Evolutionary conservation across 345 rosid genomes (phyloP).

Genomic region (Pistacia vera): DNA sequence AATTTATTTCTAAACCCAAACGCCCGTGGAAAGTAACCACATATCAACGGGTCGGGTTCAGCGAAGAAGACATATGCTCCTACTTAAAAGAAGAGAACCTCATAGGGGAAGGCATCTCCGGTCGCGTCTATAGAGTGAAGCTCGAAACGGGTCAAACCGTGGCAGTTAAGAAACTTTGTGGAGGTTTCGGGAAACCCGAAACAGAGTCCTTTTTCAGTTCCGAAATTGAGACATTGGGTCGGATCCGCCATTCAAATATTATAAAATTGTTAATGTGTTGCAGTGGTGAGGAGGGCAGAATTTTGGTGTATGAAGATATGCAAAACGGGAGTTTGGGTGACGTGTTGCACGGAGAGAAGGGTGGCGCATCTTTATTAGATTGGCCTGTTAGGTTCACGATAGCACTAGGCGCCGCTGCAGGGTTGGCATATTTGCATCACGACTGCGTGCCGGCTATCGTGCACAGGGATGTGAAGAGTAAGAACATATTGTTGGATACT

Average conservation of each 20-base stretch:
- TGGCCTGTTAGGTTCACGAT: conserved; percentile 55
- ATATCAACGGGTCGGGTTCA: conserved; percentile 61
- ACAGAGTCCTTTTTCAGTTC: conserved; percentile 42
- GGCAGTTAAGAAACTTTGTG: conserved; percentile 70
- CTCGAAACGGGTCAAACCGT: conserved; percentile 54
- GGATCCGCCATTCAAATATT: conserved; percentile 63
- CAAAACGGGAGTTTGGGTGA: conserved; percentile 81
- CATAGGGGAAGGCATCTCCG: conserved; percentile 71
- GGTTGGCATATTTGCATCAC: conserved; percentile 74
- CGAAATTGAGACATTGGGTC: conserved; percentile 63
- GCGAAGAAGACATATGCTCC: conserved; percentile 43
- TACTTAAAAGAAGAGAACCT: conserved; percentile 45
- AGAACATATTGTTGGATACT: conserved; percentile 64
- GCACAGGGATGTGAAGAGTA: conserved; percentile 85
- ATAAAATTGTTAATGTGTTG: conserved; percentile 61
- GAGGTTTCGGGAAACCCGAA: conserved; percentile 16
- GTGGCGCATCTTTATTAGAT: conserved; percentile 30
- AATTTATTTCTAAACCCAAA: conserved; percentile 33
- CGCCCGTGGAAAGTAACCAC: conserved; percentile 40
- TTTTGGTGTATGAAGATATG: conserved; percentile 72
- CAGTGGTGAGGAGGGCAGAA: conserved; percentile 41
- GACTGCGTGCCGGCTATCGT: conserved; percentile 69
- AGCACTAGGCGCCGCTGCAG: conserved; percentile 65
- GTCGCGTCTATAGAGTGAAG: conserved; percentile 57
- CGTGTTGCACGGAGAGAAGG: conserved; percentile 48